Conservation (phyloP, 148 eudicot species). For the Cornus florida region DNA sequence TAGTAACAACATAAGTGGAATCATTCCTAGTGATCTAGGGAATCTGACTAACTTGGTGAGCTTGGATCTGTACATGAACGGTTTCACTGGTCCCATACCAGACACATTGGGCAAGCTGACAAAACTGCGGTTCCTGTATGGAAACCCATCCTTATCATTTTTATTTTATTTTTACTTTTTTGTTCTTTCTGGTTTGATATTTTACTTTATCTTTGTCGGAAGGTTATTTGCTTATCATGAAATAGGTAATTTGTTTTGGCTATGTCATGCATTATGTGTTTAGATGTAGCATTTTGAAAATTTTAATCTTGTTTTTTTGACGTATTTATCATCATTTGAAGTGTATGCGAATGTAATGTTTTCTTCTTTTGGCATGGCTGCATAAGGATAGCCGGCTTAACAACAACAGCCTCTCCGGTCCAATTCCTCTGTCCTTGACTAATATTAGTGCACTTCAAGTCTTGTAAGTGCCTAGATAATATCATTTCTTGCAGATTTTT, state of each 20-base stretch:
- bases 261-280: background rate
- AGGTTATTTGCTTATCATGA: background rate
- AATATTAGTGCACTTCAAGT: slow-evolving; percentile 24
- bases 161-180: background rate
- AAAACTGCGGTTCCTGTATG: slow-evolving; percentile 31
- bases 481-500: background rate
- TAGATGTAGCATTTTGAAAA: background rate
- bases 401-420: slow-evolving; percentile 33
- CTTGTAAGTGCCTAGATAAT: slow-evolving; percentile 26
- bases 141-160: background rate
- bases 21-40: slow-evolving; percentile 28
- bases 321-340: background rate
- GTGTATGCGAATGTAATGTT: background rate
- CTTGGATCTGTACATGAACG: slow-evolving; percentile 41
- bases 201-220: background rate
- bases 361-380: slow-evolving; percentile 10
- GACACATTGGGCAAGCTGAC: slow-evolving; percentile 31
- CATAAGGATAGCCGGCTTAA: slow-evolving; percentile 34
- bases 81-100: slow-evolving; percentile 30
- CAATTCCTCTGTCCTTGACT: slow-evolving; percentile 29
- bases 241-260: background rate
- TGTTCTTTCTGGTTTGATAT: background rate
- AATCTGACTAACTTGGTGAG: slow-evolving; percentile 32
- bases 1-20: slow-evolving; percentile 34
- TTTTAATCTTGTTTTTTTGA: background rate